Percentiles rank a stretch among this genome's conserved stretches.
Evolutionary conservation across 371 early-diverging fungal genomes (phyloP).

Genomic region (Lichtheimia ramosa): DNA sequence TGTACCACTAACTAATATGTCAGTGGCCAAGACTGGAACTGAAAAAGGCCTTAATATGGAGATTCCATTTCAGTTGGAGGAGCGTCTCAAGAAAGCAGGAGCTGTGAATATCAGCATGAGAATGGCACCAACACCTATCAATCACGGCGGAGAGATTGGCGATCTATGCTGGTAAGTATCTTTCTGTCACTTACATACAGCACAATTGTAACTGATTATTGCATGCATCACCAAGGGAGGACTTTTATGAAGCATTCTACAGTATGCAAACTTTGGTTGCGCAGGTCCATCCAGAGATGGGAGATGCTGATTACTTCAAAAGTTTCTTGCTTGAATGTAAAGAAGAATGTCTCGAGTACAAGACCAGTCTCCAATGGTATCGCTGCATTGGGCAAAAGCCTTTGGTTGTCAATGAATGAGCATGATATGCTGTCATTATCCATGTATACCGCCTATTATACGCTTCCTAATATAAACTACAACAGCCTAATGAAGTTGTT

Average conservation of each 20-base stretch:
- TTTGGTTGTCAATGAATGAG: background rate
- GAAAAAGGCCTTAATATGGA: too few relatives aligned
- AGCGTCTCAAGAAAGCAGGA: slow-evolving; percentile 6
- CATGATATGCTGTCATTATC: background rate
- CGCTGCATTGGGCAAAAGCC: slow-evolving; percentile 5
- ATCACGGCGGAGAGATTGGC: slow-evolving; percentile 10
- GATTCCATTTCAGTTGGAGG: background rate
- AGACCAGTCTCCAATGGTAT: slow-evolving; percentile 11
- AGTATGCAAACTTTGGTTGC: slow-evolving; percentile 18
- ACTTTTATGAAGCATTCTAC: slow-evolving; percentile 18
- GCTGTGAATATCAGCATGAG: background rate
- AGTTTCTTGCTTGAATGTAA: slow-evolving; percentile 10
- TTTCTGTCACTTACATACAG: background rate
- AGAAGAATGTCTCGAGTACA: slow-evolving; percentile 7
- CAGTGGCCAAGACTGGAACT: too few relatives aligned
- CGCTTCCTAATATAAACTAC: background rate
- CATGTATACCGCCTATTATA: background rate
- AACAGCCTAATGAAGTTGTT: too few relatives aligned
- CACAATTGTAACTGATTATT: background rate
- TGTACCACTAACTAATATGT: background rate
- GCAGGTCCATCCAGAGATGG: slow-evolving; percentile 10
- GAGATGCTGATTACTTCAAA: slow-evolving; percentile 10
- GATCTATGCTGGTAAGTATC: slow-evolving; percentile 6
- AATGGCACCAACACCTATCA: slow-evolving; percentile 17
- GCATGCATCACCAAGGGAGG: slow-evolving; percentile 15